phyloP scores from a whole-genome alignment of 2,329 filamentous ascomycete species.

The Apiospora koreana region DNA sequence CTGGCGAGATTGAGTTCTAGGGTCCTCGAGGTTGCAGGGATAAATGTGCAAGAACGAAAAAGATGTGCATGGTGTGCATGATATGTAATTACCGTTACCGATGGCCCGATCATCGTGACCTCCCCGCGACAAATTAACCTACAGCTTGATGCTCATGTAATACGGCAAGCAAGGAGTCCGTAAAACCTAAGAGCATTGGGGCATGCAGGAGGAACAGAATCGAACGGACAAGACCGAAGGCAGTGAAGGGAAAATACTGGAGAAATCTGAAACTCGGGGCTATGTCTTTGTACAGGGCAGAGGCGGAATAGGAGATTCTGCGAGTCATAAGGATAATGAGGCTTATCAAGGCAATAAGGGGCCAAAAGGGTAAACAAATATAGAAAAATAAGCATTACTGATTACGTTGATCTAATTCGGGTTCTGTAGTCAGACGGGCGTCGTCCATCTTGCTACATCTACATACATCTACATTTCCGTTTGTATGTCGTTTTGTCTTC shows the following conservation, averaged over 20 bases:
- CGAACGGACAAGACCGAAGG: neutral
- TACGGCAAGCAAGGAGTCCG: neutral
- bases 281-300: neutral
- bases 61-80: no score
- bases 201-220: neutral
- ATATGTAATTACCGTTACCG: neutral
- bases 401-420: neutral
- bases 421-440: no score
- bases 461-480: no score
- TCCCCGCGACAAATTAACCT: neutral
- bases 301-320: neutral
- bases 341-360: no score
- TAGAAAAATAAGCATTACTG: neutral
- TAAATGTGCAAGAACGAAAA: neutral
- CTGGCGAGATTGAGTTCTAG: neutral
- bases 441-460: no score
- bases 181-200: neutral
- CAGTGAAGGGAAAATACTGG: neutral
- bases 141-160: neutral
- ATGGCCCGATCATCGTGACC: neutral
- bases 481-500: no score
- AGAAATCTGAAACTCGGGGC: slow-evolving; percentile 1
- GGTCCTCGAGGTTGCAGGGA: neutral
- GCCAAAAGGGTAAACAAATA: no score
- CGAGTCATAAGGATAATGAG: no score